Evolutionary conservation across 192 early-diverging fungal genomes (phyloP).

Genomic region (Coemansia sp.): DNA sequence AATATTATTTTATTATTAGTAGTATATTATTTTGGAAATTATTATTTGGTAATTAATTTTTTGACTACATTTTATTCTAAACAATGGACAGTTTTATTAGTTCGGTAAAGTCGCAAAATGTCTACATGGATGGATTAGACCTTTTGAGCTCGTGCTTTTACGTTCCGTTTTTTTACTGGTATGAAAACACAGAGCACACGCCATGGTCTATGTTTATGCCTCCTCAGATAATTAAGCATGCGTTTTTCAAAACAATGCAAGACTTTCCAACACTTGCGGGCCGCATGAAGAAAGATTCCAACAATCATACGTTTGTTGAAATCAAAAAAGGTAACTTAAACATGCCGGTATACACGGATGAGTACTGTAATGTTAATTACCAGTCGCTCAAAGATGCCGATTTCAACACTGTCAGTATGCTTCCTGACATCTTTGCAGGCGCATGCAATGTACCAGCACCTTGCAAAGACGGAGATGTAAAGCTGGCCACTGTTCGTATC

Average conservation of each 20-base stretch:
- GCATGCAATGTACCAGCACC: neutral
- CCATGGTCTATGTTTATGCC: conserved; percentile 17
- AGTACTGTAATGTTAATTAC: conserved; percentile 12
- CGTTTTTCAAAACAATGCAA: conserved; percentile 20
- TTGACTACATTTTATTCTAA: neutral
- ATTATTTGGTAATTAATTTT: neutral
- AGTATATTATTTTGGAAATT: neutral
- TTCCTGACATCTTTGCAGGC: neutral
- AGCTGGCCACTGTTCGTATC: conserved; percentile 10
- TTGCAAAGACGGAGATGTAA: conserved; percentile 3
- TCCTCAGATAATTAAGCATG: conserved; percentile 4
- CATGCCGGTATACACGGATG: conserved; percentile 27
- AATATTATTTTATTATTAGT: neutral
- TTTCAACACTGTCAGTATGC: conserved; percentile 9
- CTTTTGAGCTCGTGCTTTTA: neutral
- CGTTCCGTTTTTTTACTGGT: conserved; percentile 17
- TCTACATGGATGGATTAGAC: conserved; percentile 15
- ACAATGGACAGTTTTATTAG: conserved; percentile 4
- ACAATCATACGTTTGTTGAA: neutral
- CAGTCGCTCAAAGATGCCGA: neutral
- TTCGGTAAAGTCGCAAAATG: conserved; percentile 4
- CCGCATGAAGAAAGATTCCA: neutral
- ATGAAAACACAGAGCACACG: conserved; percentile 4
- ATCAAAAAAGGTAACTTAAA: conserved; percentile 21
- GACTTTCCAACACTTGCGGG: conserved; percentile 31